These are phyloP conservation scores for Suillus subaureus DNA, from an alignment of 768 basidiomycete genomes.

Conservation along the genomic window DNA sequence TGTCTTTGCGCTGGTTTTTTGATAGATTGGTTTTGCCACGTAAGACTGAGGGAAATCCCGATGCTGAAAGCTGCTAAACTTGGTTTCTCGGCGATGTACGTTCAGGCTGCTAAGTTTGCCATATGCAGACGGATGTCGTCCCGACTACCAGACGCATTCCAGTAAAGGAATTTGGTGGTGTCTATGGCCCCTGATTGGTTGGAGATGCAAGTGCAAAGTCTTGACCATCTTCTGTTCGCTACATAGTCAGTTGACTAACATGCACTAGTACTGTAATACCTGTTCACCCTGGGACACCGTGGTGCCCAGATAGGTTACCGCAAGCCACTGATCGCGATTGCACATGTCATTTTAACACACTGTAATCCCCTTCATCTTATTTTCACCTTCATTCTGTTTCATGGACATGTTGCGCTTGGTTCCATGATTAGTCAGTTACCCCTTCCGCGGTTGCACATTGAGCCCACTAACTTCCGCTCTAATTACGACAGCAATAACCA, in stretches of 20 bases:
- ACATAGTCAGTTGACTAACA: not conserved
- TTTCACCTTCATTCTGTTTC: not conserved
- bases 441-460: not conserved
- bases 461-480: slow-evolving; percentile 28
- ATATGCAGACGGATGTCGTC: not conserved
- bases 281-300: not conserved
- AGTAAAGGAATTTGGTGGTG: not conserved
- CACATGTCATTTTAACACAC: not conserved
- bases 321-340: not conserved
- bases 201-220: not conserved
- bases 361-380: not conserved
- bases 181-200: no score
- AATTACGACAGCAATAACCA: slow-evolving; percentile 25
- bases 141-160: not conserved
- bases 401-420: not conserved
- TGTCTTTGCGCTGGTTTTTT: not conserved
- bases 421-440: not conserved
- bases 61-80: not conserved
- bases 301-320: not conserved
- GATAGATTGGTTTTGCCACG: not conserved
- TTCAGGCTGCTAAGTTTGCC: not conserved
- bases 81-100: not conserved
- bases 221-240: not conserved
- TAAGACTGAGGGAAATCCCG: not conserved
- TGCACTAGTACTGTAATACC: not conserved